A percentile compares a stretch with the other conserved stretches of the same genome.
These are phyloP conservation scores for Plantago lanceolata DNA, from an alignment of 305 asterid genomes.

Conservation along the genomic window DNA sequence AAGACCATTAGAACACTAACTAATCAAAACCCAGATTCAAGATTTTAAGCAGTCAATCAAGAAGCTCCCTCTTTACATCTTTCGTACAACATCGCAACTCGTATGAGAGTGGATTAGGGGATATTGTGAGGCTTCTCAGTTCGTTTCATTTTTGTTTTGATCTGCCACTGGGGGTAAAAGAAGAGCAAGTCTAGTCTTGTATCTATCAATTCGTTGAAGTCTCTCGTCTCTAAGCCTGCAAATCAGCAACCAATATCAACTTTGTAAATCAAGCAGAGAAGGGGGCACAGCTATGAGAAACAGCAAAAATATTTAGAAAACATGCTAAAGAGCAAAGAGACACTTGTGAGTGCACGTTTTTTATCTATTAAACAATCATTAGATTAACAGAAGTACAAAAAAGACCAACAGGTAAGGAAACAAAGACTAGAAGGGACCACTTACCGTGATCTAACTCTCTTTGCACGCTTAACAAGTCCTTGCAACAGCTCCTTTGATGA, in stretches of 20 bases:
- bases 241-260: conserved; percentile 19
- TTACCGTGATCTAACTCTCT: conserved; percentile 79
- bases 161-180: conserved; percentile 77
- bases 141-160: conserved; percentile 59
- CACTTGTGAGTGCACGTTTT: neutral
- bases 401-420: conserved; percentile 5
- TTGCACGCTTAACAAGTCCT: conserved; percentile 79
- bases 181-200: conserved; percentile 75
- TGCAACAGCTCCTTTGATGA: conserved; percentile 69
- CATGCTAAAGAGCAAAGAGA: neutral
- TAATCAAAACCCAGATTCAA: neutral
- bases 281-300: no score
- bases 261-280: conserved; percentile 3
- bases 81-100: conserved; percentile 1
- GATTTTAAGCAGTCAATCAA: conserved; percentile 13
- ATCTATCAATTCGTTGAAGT: conserved; percentile 64
- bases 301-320: neutral
- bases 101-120: conserved; percentile 8
- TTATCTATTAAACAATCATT: no score
- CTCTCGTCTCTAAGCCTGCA: conserved; percentile 82
- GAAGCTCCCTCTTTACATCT: conserved; percentile 12
- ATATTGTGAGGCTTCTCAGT: conserved; percentile 30
- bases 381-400: neutral
- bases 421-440: conserved; percentile 8
- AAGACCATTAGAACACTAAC: neutral